A percentile compares a stretch with the other conserved stretches of the same genome.
Evolutionary conservation across 2,329 filamentous ascomycete species (phyloP).

Genomic region (Madurella mycetomatis): DNA sequence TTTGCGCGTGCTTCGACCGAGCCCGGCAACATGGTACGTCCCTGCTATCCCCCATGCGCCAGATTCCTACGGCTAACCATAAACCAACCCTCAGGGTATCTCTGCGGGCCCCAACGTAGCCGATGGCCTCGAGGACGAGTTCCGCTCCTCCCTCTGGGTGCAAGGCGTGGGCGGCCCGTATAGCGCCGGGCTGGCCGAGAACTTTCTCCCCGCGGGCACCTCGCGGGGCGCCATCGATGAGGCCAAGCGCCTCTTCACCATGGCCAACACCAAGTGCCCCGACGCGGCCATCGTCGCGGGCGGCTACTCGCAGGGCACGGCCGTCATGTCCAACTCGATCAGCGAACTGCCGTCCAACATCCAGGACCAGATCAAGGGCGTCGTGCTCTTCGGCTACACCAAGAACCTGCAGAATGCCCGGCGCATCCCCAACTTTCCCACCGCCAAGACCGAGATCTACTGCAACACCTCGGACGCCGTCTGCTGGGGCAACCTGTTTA

Average conservation of each 20-base stretch:
- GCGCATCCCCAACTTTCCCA: slow-evolving; percentile 36
- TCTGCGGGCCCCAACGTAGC: slow-evolving; percentile 13
- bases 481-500: slow-evolving; percentile 33
- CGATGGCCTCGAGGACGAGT: slow-evolving; percentile 27
- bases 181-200: slow-evolving; percentile 19
- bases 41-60: neutral
- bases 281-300: slow-evolving; percentile 37
- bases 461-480: slow-evolving; percentile 33
- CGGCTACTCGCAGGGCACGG: slow-evolving; percentile 39
- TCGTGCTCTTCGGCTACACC: slow-evolving; percentile 35
- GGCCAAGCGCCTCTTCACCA: slow-evolving; percentile 36
- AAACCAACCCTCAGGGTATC: slow-evolving; percentile 1
- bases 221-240: slow-evolving; percentile 35
- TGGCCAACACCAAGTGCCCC: slow-evolving; percentile 41
- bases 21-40: slow-evolving; percentile 34
- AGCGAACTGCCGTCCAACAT: slow-evolving; percentile 30
- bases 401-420: slow-evolving; percentile 40
- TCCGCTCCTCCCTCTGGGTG: slow-evolving; percentile 34
- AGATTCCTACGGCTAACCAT: neutral
- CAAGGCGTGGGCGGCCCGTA: slow-evolving; percentile 43
- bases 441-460: slow-evolving; percentile 34
- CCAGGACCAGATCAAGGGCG: slow-evolving; percentile 33
- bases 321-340: slow-evolving; percentile 40
- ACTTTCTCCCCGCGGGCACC: slow-evolving; percentile 20
- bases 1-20: slow-evolving; percentile 39